Percentiles rank a stretch among this genome's conserved stretches.
Conservation (phyloP, 306 rosid genomes). For the Astragalus glycyphyllos region DNA sequence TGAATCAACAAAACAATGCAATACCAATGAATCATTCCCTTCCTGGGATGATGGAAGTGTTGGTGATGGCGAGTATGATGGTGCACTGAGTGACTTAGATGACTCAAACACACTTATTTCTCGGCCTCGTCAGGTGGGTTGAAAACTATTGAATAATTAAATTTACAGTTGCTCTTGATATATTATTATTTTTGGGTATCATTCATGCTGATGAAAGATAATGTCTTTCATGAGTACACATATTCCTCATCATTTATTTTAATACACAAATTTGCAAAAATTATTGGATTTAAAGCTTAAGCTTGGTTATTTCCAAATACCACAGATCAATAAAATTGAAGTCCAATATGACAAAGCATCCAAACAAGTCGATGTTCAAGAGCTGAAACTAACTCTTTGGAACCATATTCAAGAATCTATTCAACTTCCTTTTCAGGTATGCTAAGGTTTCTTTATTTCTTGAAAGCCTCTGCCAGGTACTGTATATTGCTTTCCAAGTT, state of each 20-base stretch:
- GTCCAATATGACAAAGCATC: conserved; percentile 91
- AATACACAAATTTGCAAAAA: not conserved
- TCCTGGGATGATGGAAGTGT: conserved; percentile 65
- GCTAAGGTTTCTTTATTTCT: conserved; percentile 27
- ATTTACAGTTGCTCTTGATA: conserved; percentile 17
- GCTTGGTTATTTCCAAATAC: conserved; percentile 45
- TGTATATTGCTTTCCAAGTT: conserved; percentile 21
- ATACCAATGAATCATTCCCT: conserved; percentile 56
- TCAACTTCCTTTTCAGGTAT: conserved; percentile 59
- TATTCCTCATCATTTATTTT: conserved; percentile 20
- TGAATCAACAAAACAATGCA: conserved; percentile 55
- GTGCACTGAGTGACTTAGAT: conserved; percentile 65
- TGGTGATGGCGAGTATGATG: conserved; percentile 59
- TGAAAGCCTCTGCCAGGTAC: not conserved
- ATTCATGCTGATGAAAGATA: conserved; percentile 5
- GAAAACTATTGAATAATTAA: not conserved
- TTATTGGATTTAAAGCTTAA: conserved; percentile 8
- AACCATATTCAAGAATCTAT: conserved; percentile 64
- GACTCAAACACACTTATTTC: conserved; percentile 71
- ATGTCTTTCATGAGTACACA: not conserved
- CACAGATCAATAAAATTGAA: conserved; percentile 84
- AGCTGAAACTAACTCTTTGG: conserved; percentile 80
- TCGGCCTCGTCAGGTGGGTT: conserved; percentile 85
- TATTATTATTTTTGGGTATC: conserved; percentile 8
- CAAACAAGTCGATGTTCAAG: conserved; percentile 91